A percentile compares a stretch with the other conserved stretches of the same genome.
Evolutionary conservation across 306 rosid species (phyloP).

Genomic region (Sicyos edulis): DNA sequence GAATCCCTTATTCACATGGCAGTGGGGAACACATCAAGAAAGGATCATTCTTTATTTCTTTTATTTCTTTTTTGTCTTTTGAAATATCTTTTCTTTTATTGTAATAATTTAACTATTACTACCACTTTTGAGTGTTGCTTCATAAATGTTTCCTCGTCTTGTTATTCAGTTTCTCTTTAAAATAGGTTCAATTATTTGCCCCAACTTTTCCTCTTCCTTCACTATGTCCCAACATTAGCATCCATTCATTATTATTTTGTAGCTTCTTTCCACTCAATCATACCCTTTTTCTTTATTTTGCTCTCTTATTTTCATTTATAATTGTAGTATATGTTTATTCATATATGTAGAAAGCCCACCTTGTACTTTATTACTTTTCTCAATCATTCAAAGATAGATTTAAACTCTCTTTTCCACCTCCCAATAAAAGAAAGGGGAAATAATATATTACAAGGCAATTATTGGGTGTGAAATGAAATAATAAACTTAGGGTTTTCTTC

Average conservation of each 20-base stretch:
- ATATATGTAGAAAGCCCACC: not conserved
- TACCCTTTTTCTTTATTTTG: not conserved
- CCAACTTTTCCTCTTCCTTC: slow-evolving; percentile 8
- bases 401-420: slow-evolving; percentile 15
- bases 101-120: slow-evolving; percentile 36
- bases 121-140: slow-evolving; percentile 30
- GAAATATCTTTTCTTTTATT: slow-evolving; percentile 29
- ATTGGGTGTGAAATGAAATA: slow-evolving; percentile 31
- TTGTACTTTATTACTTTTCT: slow-evolving; percentile 16
- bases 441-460: slow-evolving; percentile 22
- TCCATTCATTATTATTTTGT: not conserved
- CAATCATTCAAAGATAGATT: slow-evolving; percentile 37
- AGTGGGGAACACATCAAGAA: slow-evolving; percentile 59
- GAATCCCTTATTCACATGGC: not conserved
- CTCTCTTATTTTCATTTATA: slow-evolving; percentile 5
- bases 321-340: not conserved
- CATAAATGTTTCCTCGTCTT: slow-evolving; percentile 36
- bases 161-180: slow-evolving; percentile 19
- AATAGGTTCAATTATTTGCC: slow-evolving; percentile 10
- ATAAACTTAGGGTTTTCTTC: slow-evolving; percentile 14
- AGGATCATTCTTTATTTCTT: slow-evolving; percentile 35
- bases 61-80: not conserved
- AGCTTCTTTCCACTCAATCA: not conserved
- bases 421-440: not conserved
- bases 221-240: slow-evolving; percentile 12